phyloP scores from a whole-genome alignment of 2,329 filamentous ascomycete species.

The Diplodia mutila region DNA sequence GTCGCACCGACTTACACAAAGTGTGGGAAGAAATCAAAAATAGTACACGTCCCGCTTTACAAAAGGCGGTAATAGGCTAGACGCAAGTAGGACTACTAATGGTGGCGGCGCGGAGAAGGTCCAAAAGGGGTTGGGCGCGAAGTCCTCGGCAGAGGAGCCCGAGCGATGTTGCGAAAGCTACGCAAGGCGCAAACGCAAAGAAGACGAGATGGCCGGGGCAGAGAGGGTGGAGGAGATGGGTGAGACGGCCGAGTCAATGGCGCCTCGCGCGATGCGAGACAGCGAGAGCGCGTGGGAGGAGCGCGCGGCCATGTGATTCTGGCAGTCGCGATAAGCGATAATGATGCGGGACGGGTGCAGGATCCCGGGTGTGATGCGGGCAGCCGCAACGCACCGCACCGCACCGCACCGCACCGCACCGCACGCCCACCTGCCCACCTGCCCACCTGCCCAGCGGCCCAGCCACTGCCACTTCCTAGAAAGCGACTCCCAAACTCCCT shows the following conservation, averaged over 20 bases:
- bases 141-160: not conserved
- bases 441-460: not conserved
- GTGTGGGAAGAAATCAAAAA: constrained; percentile 1
- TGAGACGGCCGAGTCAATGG: not conserved
- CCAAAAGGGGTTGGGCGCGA: not conserved
- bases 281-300: not conserved
- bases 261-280: not conserved
- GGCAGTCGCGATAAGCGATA: constrained; percentile 7
- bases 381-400: constrained; percentile 16
- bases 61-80: not conserved
- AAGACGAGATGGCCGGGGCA: not conserved
- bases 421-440: not conserved
- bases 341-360: not conserved
- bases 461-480: constrained; percentile 10
- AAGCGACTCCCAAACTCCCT: not conserved
- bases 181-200: constrained; percentile 7
- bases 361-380: constrained; percentile 1
- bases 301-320: constrained; percentile 17
- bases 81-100: not conserved
- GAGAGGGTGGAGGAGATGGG: not conserved
- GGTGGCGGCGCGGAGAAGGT: constrained; percentile 7
- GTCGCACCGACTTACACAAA: not conserved
- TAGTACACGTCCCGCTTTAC: not conserved
- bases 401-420: constrained; percentile 12
- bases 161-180: not conserved